A percentile compares a stretch with the other conserved stretches of the same genome.
Conservation (phyloP, 768 basidiomycete genomes). For the Gloeopeniophorella convolvens region DNA sequence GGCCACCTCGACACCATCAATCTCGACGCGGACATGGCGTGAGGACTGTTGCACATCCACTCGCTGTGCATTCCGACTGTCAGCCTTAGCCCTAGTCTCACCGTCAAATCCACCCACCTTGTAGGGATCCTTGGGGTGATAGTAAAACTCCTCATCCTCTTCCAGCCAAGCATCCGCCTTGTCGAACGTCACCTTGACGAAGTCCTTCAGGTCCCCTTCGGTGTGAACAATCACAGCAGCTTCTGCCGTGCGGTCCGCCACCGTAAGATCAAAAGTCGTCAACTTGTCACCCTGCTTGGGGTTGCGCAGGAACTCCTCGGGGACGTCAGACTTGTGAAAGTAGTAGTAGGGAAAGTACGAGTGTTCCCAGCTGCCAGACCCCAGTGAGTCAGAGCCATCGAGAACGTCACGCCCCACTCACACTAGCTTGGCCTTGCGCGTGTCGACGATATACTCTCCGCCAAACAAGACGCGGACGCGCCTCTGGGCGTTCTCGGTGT, state of each 20-base stretch:
- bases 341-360: slow-evolving; percentile 49
- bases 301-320: slow-evolving; percentile 36
- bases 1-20: slow-evolving; percentile 57
- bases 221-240: slow-evolving; percentile 35
- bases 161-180: slow-evolving; percentile 62
- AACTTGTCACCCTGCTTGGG: slow-evolving; percentile 27
- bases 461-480: slow-evolving; percentile 49
- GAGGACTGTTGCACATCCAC: slow-evolving; percentile 57
- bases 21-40: slow-evolving; percentile 51
- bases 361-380: slow-evolving; percentile 54
- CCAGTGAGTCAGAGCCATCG: too few species aligned
- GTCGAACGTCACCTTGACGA: slow-evolving; percentile 44
- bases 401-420: too few species aligned
- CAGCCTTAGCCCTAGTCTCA: too few species aligned
- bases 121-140: slow-evolving; percentile 63
- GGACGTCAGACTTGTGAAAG: slow-evolving; percentile 42
- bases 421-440: slow-evolving; percentile 53
- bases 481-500: slow-evolving; percentile 42
- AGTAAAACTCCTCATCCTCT: slow-evolving; percentile 56
- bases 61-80: slow-evolving; percentile 44
- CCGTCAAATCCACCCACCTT: slow-evolving; percentile 37
- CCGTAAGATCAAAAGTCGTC: slow-evolving; percentile 41
- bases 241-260: slow-evolving; percentile 34
- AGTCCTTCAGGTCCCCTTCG: slow-evolving; percentile 36
- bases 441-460: slow-evolving; percentile 45